Base-by-base conservation (phyloP, 176 grass and related monocot species). In the Musa troglodytarum region DNA sequence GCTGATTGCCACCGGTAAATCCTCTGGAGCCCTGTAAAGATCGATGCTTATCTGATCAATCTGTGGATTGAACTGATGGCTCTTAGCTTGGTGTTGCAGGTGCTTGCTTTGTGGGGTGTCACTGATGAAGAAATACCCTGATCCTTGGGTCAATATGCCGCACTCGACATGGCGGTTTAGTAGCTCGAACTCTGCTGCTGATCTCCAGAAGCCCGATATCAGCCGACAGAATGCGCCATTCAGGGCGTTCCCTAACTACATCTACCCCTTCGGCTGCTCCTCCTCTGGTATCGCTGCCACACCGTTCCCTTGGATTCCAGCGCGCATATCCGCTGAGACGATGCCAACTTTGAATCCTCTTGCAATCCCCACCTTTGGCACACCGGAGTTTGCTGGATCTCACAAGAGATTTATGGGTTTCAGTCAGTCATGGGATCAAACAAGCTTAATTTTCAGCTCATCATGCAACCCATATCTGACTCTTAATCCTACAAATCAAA, bases 61-160 rank as follows among this genome's bases (percentile, higher is more conserved):
- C 50, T 79, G n/a, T 20, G 9, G 50, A 22, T 50, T 61, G 69
- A 74, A 21, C 71, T 12, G 21, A 19, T 24, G 43, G 54, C 70
- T 52, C 9, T 23, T 55, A 49, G 26, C 54, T 72, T 72, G 71
- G 55, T 82, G 79, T 76, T 63, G 19, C 86, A 96, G 89, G 76
- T 82, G 52, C 50, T 75, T 82, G 50, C 67, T 84, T 82, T 73
- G 84, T 59, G 80, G 70, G 68, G 34, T 0, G 34, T 43, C 34
- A 43, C 34, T 43, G 70, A 83, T 92, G 89, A 89, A 81, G 64
- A 82, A 96, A 70, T 82, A 89, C 75, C 68, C 68, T 71, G 77
- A 85, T 89, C 83, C 82, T 76, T 71, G 82, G 83, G 75, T 66
- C 74, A 75, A 88, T 67, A 80, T 63, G 52, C 78, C 79, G 11